A percentile compares a stretch with the other conserved stretches of the same genome.
Evolutionary conservation across 345 rosid species (phyloP).

Genomic region (Microthlaspi erraticum): DNA sequence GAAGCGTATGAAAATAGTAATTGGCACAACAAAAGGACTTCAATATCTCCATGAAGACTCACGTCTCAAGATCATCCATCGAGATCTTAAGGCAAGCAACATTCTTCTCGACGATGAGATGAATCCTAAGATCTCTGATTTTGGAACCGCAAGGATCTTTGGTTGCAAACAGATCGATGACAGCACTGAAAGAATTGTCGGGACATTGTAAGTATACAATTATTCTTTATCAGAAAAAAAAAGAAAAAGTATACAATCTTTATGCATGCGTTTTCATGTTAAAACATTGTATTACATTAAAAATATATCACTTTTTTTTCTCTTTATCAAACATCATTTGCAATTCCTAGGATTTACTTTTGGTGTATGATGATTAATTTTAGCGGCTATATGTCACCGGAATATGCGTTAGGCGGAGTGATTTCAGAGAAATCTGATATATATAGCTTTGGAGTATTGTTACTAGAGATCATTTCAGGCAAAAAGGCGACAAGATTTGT

Average conservation of each 20-base stretch:
- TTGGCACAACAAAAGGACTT: slow-evolving; percentile 20
- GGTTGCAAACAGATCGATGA: slow-evolving; percentile 25
- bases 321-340: neutral
- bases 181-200: slow-evolving; percentile 12
- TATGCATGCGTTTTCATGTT: neutral
- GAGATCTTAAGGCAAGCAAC: slow-evolving; percentile 30
- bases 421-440: slow-evolving; percentile 20
- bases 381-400: slow-evolving; percentile 16
- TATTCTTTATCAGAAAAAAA: no score
- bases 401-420: slow-evolving; percentile 3
- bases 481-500: slow-evolving; percentile 15
- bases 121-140: slow-evolving; percentile 20
- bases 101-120: slow-evolving; percentile 5
- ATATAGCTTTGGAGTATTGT: slow-evolving; percentile 17
- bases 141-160: slow-evolving; percentile 23
- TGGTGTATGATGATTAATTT: neutral
- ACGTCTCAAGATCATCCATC: slow-evolving; percentile 24
- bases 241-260: no score
- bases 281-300: neutral
- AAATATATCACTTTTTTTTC: neutral
- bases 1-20: slow-evolving; percentile 3
- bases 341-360: no score
- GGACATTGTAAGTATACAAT: slow-evolving; percentile 9
- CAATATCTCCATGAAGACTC: slow-evolving; percentile 26
- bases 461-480: slow-evolving; percentile 14